Evolutionary conservation across 208 protist species (phyloP), one percentile per base, ranked within the genome.

Genomic region (Strigomonas culicis): DNA sequence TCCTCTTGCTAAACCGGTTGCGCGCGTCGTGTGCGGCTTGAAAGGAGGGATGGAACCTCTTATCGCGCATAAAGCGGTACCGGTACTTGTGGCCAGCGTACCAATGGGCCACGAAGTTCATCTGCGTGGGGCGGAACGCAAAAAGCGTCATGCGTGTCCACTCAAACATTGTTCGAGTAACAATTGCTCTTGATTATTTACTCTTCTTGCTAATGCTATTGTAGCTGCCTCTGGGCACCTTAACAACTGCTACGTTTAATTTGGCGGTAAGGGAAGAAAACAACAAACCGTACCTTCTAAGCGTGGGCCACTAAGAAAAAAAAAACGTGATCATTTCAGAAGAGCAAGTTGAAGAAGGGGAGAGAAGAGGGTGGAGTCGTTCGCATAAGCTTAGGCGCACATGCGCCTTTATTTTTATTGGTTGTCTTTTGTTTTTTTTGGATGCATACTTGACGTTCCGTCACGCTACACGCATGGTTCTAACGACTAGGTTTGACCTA

Each of bases 31-130:
- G 68, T 22, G 84, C 75, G 1, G 83, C 86, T 59, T 92, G 80
- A 28, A 84, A 70, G 13, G 84, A 92, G 4, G 90, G 90, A 41
- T 95, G 83, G 59, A 92, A 95, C 22, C 90, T 82, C 70, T 95
- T 95, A 63, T 95, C 86, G 24, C 90, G 86, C 86, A 92, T 92
- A 53, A 91, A 92, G 56, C 90, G 90, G 44, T 93, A 84, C 19
- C 84, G 77, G 44, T 80, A 92, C 53, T 95, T 89, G 70, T 92
- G 86, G 0, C 90, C 90, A 59, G 79, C 87, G 68, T 82, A 95
- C 87, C 90, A 95, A 71, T 95, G 90, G 1, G 90, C 90, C 51
- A 95, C 78, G 24, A 79, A 74, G 28, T 53, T 69, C 11, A 81
- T 44, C 19, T 63, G 77, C 0, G 90, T 93, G 24, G 82, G 63